Percentiles rank a stretch among this genome's conserved stretches.
These are phyloP conservation scores for Vanilla planifolia DNA, from an alignment of 106 monocot species.

Conservation along the genomic window DNA sequence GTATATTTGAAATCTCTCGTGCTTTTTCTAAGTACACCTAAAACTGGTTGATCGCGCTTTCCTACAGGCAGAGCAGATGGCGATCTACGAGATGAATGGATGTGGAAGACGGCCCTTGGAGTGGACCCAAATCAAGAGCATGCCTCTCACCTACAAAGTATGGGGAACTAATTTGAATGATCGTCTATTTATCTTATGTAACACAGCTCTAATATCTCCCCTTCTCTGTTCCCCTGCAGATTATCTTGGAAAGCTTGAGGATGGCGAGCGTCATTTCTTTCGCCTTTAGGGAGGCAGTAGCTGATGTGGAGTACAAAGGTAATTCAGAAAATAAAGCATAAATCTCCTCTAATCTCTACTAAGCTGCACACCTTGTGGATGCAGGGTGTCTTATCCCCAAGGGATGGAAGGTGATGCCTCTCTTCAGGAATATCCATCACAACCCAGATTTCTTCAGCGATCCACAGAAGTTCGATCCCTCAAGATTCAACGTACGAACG, in stretches of 20 bases:
- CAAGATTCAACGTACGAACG: constrained; percentile 54
- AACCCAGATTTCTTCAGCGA: constrained; percentile 67
- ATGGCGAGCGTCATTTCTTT: constrained; percentile 94
- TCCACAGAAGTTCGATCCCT: constrained; percentile 66
- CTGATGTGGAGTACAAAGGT: constrained; percentile 92
- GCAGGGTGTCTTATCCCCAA: constrained; percentile 81
- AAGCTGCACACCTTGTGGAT: too few relatives aligned
- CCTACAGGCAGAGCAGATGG: constrained; percentile 70
- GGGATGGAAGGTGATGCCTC: constrained; percentile 92
- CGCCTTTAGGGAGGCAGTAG: constrained; percentile 87
- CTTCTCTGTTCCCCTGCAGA: constrained; percentile 26
- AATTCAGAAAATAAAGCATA: neutral
- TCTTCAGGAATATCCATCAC: constrained; percentile 91
- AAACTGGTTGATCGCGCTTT: neutral
- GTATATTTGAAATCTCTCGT: constrained; percentile 19
- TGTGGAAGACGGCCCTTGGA: constrained; percentile 43
- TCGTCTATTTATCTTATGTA: too few relatives aligned
- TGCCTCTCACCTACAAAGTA: constrained; percentile 71
- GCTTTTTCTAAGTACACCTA: neutral
- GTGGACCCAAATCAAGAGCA: constrained; percentile 72
- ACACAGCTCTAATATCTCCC: neutral
- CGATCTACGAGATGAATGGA: constrained; percentile 33
- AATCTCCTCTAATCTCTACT: too few relatives aligned
- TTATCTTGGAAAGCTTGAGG: constrained; percentile 79
- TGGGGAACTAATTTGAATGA: too few relatives aligned